A percentile compares a stretch with the other conserved stretches of the same genome.
Conservation (phyloP, 306 rosid genomes). For the Neltuma alba region DNA sequence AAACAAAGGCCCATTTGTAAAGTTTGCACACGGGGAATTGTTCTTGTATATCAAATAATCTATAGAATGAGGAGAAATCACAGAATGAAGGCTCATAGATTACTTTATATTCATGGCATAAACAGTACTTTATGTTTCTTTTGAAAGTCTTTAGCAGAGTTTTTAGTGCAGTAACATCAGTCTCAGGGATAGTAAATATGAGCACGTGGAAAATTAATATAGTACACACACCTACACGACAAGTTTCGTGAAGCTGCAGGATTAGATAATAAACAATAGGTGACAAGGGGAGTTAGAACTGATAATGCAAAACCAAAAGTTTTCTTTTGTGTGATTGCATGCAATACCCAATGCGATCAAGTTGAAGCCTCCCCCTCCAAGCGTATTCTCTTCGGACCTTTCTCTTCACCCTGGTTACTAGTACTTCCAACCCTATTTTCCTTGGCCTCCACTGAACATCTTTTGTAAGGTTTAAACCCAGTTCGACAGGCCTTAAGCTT, state of each 20-base stretch:
- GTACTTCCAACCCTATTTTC: conserved; percentile 56
- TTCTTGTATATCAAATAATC: neutral
- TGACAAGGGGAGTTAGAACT: conserved; percentile 25
- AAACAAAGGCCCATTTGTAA: neutral
- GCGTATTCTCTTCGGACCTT: conserved; percentile 67
- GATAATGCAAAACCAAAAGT: conserved; percentile 46
- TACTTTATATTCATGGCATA: conserved; percentile 26
- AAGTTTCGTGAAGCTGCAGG: conserved; percentile 64
- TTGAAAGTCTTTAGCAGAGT: conserved; percentile 44
- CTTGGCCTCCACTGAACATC: conserved; percentile 82
- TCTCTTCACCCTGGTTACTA: conserved; percentile 70
- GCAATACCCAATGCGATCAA: conserved; percentile 36
- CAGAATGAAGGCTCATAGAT: conserved; percentile 4
- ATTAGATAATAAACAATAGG: conserved; percentile 21
- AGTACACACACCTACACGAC: conserved; percentile 66
- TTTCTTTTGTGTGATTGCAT: conserved; percentile 36
- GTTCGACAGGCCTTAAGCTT: conserved; percentile 69
- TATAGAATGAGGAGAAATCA: conserved; percentile 19
- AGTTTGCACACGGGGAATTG: neutral
- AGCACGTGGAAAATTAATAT: conserved; percentile 47
- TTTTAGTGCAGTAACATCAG: conserved; percentile 44
- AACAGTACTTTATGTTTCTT: conserved; percentile 32
- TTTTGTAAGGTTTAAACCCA: conserved; percentile 94
- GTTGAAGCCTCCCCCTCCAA: conserved; percentile 62
- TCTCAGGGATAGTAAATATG: conserved; percentile 45